Evolutionary conservation across 768 basidiomycete species (phyloP).

Genomic region (Collybia mongolica): DNA sequence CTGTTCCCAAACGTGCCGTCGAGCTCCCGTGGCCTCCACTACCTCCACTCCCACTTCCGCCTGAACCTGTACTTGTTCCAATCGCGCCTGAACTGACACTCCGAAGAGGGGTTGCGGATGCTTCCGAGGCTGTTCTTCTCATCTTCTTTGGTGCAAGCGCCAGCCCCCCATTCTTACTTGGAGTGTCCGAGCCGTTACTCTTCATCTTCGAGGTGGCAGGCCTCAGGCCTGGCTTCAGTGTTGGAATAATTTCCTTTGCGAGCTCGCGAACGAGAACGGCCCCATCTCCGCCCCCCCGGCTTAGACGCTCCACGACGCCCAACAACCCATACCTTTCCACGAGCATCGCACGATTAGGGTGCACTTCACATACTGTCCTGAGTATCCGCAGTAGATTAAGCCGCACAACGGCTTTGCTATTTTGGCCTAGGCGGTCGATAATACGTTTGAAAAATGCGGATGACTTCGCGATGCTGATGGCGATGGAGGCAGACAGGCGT

Average conservation of each 20-base stretch:
- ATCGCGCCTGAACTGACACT: slow-evolving; percentile 7
- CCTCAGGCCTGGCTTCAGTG: slow-evolving; percentile 68
- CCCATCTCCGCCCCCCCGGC: slow-evolving; percentile 71
- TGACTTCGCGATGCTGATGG: slow-evolving; percentile 73
- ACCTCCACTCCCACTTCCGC: slow-evolving; percentile 14
- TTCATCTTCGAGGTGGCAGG: slow-evolving; percentile 37
- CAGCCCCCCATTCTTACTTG: slow-evolving; percentile 20
- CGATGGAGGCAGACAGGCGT: slow-evolving; percentile 71
- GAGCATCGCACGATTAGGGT: slow-evolving; percentile 79
- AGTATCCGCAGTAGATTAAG: slow-evolving; percentile 87
- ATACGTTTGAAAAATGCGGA: slow-evolving; percentile 86
- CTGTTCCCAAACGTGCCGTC: slow-evolving; percentile 28
- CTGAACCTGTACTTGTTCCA: slow-evolving; percentile 11
- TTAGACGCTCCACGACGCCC: slow-evolving; percentile 77
- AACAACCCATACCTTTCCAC: slow-evolving; percentile 82
- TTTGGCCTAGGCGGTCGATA: slow-evolving; percentile 72
- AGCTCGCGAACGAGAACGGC: slow-evolving; percentile 90
- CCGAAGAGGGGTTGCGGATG: slow-evolving; percentile 34
- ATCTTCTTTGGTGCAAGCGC: slow-evolving; percentile 60
- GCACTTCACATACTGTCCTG: slow-evolving; percentile 83
- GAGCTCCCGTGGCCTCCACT: slow-evolving; percentile 5
- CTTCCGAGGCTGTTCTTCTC: slow-evolving; percentile 72
- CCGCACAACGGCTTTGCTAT: slow-evolving; percentile 83
- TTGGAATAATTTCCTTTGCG: slow-evolving; percentile 81
- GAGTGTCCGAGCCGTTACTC: slow-evolving; percentile 16